Conservation (phyloP, 208 protist genomes). For the Vickermania ingenoplastis region DNA sequence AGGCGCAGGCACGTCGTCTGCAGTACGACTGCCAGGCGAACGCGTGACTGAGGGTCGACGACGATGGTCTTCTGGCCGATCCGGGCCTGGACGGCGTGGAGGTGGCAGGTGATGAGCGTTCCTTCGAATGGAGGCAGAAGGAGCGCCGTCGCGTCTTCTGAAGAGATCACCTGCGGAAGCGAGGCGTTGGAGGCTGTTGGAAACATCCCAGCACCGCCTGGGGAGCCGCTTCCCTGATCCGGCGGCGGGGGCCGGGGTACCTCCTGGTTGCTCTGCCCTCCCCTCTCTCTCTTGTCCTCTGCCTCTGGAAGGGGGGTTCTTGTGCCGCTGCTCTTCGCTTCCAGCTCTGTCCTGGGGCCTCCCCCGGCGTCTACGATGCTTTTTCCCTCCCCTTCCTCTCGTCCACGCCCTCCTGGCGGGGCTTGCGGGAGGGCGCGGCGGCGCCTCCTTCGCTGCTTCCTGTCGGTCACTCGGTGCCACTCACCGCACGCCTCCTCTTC, state of each 20-base stretch:
- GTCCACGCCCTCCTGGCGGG: background rate
- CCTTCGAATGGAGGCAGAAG: slow-evolving; percentile 36
- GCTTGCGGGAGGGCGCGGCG: background rate
- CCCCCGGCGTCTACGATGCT: background rate
- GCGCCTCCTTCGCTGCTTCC: background rate
- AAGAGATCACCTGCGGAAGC: background rate
- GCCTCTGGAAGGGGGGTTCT: background rate
- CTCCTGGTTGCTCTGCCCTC: background rate
- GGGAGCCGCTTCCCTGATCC: background rate
- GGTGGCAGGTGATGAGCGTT: slow-evolving; percentile 56
- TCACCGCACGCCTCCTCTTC: background rate
- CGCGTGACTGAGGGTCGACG: slow-evolving; percentile 63
- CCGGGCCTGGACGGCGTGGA: slow-evolving; percentile 45
- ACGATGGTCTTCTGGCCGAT: slow-evolving; percentile 63
- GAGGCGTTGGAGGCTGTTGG: too few species aligned
- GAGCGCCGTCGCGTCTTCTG: background rate
- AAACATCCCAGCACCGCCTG: background rate
- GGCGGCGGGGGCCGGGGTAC: background rate
- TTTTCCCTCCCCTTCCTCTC: background rate
- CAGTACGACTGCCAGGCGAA: slow-evolving; percentile 69
- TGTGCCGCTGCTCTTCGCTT: background rate
- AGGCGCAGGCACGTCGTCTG: slow-evolving; percentile 31
- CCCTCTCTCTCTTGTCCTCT: background rate
- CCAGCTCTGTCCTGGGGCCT: background rate
- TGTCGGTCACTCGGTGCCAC: background rate